Conservation (phyloP, 2,329 filamentous ascomycete genomes). For the Aureobasidium sp. region DNA sequence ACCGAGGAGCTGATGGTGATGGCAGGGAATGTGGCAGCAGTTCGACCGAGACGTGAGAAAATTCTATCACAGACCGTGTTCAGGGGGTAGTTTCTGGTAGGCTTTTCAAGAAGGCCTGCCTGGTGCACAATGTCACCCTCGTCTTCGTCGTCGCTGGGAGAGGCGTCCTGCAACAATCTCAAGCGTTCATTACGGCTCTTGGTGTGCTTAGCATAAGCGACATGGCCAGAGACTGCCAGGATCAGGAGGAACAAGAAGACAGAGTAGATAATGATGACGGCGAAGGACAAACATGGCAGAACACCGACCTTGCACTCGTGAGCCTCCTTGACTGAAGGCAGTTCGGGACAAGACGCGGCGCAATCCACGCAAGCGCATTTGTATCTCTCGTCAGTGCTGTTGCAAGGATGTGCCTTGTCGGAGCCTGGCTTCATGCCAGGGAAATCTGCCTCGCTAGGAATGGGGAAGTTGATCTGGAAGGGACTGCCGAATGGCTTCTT, state of each 20-base stretch:
- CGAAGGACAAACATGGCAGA: constrained; percentile 90
- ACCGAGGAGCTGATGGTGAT: constrained; percentile 74
- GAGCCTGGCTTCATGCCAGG: constrained; percentile 64
- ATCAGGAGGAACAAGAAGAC: constrained; percentile 63
- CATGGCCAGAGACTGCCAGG: constrained; percentile 62
- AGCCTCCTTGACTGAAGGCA: constrained; percentile 65
- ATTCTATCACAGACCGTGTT: constrained; percentile 75
- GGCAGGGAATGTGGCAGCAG: constrained; percentile 74
- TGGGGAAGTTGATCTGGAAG: constrained; percentile 94
- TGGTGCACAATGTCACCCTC: constrained; percentile 78
- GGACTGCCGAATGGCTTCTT: constrained; percentile 88
- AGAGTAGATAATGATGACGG: constrained; percentile 79
- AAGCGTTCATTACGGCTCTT: constrained; percentile 72
- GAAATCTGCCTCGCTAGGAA: constrained; percentile 50
- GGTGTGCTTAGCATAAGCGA: constrained; percentile 67
- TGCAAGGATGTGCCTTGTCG: constrained; percentile 76
- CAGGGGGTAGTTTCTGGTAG: constrained; percentile 70
- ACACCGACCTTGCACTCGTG: constrained; percentile 74
- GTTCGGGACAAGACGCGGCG: constrained; percentile 71
- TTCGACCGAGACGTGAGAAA: constrained; percentile 73
- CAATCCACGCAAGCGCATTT: constrained; percentile 94
- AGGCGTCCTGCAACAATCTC: constrained; percentile 77
- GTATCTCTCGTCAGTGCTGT: constrained; percentile 77
- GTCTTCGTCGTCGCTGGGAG: constrained; percentile 85
- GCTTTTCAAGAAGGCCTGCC: constrained; percentile 69